Base-by-base conservation (phyloP, 1,139 yeast species). In the Blastobotrys serpentis region DNA sequence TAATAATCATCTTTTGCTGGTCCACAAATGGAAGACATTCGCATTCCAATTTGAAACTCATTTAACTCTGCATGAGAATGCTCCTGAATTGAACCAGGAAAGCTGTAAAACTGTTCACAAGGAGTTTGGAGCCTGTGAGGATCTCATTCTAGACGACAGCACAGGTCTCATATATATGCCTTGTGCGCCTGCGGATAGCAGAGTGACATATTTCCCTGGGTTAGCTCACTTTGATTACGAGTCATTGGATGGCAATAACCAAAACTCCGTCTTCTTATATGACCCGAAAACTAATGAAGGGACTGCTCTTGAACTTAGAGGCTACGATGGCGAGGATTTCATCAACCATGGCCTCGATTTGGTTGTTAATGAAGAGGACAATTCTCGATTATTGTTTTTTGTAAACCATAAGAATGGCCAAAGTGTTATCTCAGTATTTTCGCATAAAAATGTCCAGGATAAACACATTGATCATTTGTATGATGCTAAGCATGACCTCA, bases 321-420 rank as follows among this genome's bases (percentile, higher is more conserved):
- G 45, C 29, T 33, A 38, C 33, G 46, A 48, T 1, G 46, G 44
- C 2, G 33, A 42, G n/a, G 54, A 51, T 18, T 48, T 44, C 33
- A 54, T 56, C 13, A 14, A 47, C 19, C 58, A 56, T 38, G 59
- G 59, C n/a, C 30, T 53, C 18, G 38, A 42, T 32, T 22, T 56
- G 22, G 34, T 26, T 43, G 5, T 36, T 3, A 17, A 18, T 19
- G 44, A 17, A 42, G 45, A n/a, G n/a, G n/a, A 42, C 48, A 26
- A 53, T 46, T 26, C 38, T 41, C 40, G 52, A 8, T n/a, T 43
- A 16, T 29, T 55, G 21, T 52, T 45, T 39, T 42, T 50, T 14
- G 52, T 53, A 17, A 56, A 56, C 44, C 59, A 56, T 45, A 49
- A 55, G 43, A 48, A 52, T 8, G 36, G 39, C 14, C 48, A 50